Evolutionary conservation across 257 asterid genomes (phyloP).

Genomic region (Paraleonurus japonicus): DNA sequence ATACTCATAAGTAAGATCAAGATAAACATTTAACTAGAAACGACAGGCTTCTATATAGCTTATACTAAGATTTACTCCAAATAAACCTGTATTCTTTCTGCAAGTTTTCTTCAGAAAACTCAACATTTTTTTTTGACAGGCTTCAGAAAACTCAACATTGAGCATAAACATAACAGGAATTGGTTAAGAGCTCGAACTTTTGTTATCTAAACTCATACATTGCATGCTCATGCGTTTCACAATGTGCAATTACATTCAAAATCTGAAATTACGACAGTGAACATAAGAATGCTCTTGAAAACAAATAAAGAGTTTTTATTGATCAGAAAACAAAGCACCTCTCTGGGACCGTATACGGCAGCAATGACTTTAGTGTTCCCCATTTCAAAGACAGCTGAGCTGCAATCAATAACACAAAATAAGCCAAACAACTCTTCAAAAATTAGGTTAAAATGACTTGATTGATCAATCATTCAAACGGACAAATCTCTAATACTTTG

Average conservation of each 20-base stretch:
- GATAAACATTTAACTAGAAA: background rate
- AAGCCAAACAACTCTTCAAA: constrained; percentile 6
- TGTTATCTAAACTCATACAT: background rate
- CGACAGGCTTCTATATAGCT: background rate
- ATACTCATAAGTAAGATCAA: background rate
- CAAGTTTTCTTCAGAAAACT: background rate
- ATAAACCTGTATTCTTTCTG: background rate
- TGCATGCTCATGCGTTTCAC: background rate
- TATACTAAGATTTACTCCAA: background rate
- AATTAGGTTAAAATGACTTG: background rate
- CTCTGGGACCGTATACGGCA: constrained; percentile 97
- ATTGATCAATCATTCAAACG: constrained; percentile 6
- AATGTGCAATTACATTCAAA: background rate
- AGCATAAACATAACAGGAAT: background rate
- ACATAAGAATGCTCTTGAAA: background rate
- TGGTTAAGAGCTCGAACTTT: background rate
- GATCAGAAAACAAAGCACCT: constrained; percentile 45
- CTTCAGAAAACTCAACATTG: background rate
- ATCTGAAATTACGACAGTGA: background rate
- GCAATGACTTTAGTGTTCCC: constrained; percentile 98
- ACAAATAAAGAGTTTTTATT: background rate
- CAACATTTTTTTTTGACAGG: too few relatives aligned
- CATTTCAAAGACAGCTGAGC: constrained; percentile 95
- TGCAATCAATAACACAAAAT: constrained; percentile 40
- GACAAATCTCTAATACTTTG: background rate